A percentile compares a stretch with the other conserved stretches of the same genome.
Conservation (phyloP, 202 grass and related monocot genomes). For the Schoenoplectus tabernaemontani region DNA sequence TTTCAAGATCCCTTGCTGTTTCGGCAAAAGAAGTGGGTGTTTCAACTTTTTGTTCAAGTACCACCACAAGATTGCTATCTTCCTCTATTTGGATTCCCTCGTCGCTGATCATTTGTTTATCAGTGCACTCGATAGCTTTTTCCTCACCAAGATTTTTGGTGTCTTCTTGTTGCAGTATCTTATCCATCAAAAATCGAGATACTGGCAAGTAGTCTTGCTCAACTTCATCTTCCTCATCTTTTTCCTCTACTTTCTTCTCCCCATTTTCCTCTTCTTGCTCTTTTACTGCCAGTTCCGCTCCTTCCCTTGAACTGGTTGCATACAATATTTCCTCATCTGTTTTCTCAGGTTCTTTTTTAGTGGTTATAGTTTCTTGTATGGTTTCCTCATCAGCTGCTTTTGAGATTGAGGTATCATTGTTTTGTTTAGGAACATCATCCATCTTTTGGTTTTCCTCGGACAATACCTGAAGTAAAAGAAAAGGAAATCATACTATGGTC, state of each 20-base stretch:
- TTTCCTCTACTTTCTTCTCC: slow-evolving; percentile 26
- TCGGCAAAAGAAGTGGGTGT: background rate
- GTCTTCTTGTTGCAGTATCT: slow-evolving; percentile 52
- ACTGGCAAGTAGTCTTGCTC: slow-evolving; percentile 62
- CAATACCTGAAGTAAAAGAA: slow-evolving; percentile 13
- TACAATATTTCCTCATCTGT: slow-evolving; percentile 15
- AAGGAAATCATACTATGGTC: background rate
- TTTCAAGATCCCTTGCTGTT: background rate
- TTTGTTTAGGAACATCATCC: slow-evolving; percentile 28
- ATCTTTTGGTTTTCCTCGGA: slow-evolving; percentile 32
- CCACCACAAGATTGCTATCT: background rate
- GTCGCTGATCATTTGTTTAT: slow-evolving; percentile 20
- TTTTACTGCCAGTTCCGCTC: slow-evolving; percentile 15
- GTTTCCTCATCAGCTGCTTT: slow-evolving; percentile 32
- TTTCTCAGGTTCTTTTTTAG: slow-evolving; percentile 26
- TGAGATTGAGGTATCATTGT: slow-evolving; percentile 38
- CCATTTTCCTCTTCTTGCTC: slow-evolving; percentile 26
- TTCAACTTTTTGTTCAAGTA: background rate
- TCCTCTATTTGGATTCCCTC: slow-evolving; percentile 20
- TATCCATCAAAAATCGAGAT: slow-evolving; percentile 68
- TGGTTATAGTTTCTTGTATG: slow-evolving; percentile 21
- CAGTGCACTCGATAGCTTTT: slow-evolving; percentile 25
- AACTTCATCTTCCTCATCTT: slow-evolving; percentile 26
- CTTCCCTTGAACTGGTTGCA: slow-evolving; percentile 23
- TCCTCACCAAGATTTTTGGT: slow-evolving; percentile 18